These are phyloP conservation scores for Fusarium foetens DNA, from an alignment of 2,329 filamentous ascomycete species.

Conservation along the genomic window DNA sequence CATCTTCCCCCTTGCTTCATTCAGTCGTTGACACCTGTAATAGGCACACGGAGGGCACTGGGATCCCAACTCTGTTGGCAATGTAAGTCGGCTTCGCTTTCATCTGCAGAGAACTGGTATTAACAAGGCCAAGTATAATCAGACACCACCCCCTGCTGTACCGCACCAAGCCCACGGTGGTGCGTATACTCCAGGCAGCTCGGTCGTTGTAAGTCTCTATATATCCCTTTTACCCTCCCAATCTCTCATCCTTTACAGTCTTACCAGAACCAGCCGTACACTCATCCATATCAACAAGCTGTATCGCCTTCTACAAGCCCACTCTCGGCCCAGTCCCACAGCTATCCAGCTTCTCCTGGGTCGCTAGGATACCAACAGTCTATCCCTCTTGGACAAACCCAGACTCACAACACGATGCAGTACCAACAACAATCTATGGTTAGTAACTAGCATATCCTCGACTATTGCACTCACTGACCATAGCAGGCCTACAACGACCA, in stretches of 20 bases:
- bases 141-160: slow-evolving; percentile 16
- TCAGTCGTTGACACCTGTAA: not conserved
- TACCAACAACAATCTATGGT: slow-evolving; percentile 39
- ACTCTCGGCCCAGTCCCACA: slow-evolving; percentile 22
- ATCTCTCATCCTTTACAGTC: slow-evolving; percentile 28
- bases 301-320: slow-evolving; percentile 38
- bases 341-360: slow-evolving; percentile 22
- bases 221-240: not conserved
- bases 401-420: slow-evolving; percentile 35
- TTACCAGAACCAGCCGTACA: slow-evolving; percentile 38
- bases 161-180: slow-evolving; percentile 39
- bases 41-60: slow-evolving; percentile 41
- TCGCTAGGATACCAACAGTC: slow-evolving; percentile 21
- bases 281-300: slow-evolving; percentile 32
- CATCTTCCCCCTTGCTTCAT: not conserved
- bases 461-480: slow-evolving; percentile 4
- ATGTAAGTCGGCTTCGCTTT: slow-evolving; percentile 9
- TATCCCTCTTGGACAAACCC: slow-evolving; percentile 11
- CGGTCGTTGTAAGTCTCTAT: slow-evolving; percentile 29
- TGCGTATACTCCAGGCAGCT: slow-evolving; percentile 41
- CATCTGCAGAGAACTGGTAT: not conserved
- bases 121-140: slow-evolving; percentile 33
- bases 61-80: slow-evolving; percentile 36
- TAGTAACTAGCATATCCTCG: not conserved
- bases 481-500: slow-evolving; percentile 31